Conservation (phyloP, 176 grass and related monocot species). For the Bromus sterilis region DNA sequence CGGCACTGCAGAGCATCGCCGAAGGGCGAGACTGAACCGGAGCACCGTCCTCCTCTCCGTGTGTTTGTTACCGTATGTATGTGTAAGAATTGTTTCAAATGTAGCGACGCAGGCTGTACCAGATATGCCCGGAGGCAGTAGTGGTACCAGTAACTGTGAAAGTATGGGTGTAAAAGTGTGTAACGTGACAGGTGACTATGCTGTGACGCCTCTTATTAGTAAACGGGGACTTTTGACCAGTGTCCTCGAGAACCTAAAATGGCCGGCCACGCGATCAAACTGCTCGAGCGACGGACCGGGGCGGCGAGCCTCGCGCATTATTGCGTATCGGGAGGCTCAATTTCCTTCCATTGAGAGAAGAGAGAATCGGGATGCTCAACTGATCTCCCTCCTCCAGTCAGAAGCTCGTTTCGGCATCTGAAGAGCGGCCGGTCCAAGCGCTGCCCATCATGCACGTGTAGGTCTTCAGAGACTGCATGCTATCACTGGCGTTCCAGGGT, state of each 20-base stretch:
- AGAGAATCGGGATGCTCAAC: background rate
- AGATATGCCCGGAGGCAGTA: background rate
- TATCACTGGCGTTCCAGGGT: too few species aligned
- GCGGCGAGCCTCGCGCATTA: background rate
- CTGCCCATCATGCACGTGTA: background rate
- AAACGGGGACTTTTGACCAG: background rate
- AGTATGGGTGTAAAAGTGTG: constrained; percentile 1
- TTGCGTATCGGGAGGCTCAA: background rate
- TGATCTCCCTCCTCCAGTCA: background rate
- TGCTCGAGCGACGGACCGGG: background rate
- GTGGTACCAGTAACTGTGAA: background rate
- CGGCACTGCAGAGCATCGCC: constrained; percentile 76
- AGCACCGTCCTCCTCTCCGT: background rate
- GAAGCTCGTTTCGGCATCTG: background rate
- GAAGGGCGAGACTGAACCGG: constrained; percentile 31
- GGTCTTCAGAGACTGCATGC: too few species aligned
- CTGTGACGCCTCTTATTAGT: background rate
- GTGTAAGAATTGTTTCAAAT: background rate
- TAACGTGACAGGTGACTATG: background rate
- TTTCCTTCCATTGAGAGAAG: background rate
- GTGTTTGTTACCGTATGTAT: background rate
- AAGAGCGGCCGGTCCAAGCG: background rate
- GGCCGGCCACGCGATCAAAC: background rate
- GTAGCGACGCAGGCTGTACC: too few species aligned
- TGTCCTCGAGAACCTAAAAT: background rate